A percentile compares a stretch with the other conserved stretches of the same genome.
Evolutionary conservation across 805 yeast species (phyloP).

Genomic region (Nakazawaea wickerhamii): DNA sequence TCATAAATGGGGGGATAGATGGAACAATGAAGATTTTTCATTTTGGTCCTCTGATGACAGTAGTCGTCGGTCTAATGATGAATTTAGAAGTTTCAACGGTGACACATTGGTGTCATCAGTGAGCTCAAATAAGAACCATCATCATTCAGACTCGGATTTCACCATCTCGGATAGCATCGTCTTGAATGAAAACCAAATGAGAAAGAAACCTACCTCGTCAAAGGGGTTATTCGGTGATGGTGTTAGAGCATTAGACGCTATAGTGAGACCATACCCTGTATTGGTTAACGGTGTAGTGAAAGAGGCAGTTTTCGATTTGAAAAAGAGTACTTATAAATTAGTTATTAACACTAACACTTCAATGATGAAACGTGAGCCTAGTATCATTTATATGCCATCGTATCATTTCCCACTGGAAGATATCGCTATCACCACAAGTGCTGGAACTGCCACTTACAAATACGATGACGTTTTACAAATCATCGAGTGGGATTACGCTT

Average conservation of each 20-base stretch:
- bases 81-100: neutral
- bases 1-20: conserved; percentile 83
- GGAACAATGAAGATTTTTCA: conserved; percentile 94
- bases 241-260: conserved; percentile 67
- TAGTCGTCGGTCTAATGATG: conserved; percentile 2
- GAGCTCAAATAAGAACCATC: neutral
- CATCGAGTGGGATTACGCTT: conserved; percentile 66
- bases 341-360: conserved; percentile 33
- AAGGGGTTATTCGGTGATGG: conserved; percentile 41
- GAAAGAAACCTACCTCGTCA: neutral
- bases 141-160: conserved; percentile 2
- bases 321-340: conserved; percentile 39
- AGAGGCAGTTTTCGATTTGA: conserved; percentile 55
- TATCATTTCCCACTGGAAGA: conserved; percentile 59
- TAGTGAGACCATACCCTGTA: conserved; percentile 71
- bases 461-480: conserved; percentile 47
- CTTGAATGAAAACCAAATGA: conserved; percentile 12
- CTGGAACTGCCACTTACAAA: conserved; percentile 45
- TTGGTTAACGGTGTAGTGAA: conserved; percentile 55
- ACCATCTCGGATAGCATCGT: conserved; percentile 16
- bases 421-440: conserved; percentile 43
- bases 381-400: conserved; percentile 63
- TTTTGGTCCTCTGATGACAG: conserved; percentile 70
- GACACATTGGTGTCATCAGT: neutral
- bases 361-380: conserved; percentile 32